Base-by-base conservation (phyloP, 345 rosid species). In the Melastoma malabathricum region DNA sequence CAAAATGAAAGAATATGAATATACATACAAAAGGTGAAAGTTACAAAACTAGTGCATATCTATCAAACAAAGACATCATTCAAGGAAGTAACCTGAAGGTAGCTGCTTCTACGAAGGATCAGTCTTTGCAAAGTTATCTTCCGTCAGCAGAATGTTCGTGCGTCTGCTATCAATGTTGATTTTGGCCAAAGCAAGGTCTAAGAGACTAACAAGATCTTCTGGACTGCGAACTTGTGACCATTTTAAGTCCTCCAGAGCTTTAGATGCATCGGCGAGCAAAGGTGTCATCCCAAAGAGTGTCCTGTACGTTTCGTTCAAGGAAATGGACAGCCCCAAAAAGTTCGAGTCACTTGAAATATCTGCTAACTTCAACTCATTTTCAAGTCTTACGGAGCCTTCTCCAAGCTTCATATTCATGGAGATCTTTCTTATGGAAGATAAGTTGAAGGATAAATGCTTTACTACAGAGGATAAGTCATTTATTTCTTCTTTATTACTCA, bases 161-260 rank as follows among this genome's bases (percentile, higher is more conserved):
- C 50, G 34, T 20, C 53, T 23, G 44, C 54, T 20, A 13, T 17
- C 16, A 20, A 48, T 55, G 46, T 68, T 43, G 9, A 65, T 64
- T 60, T 68, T 58, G 44, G 60, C 45, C 10, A 52, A 7, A 44
- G 57, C 52, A 64, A 46, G 23, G 60, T 83, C 80, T 47, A 77
- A 69, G 56, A 72, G 62, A 19, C 73, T 67, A 64, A 83, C 66
- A 53, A 89, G 77, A 61, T 81, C 88, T 19, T 72, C 64, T 20
- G 83, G 72, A 53, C 67, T 68, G 46, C 70, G 48, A 50, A 81
- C 64, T 17, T 57, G 70, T 46, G 65, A 46, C 61, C 61, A 46
- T 6, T 18, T 18, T 13, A 17, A 59, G 45, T 62, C 71, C 47
- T 65, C 60, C 15, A 64, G 29, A 45, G 51, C 54, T 59, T 64